Evolutionary conservation across 1,284 basidiomycete species (phyloP).

Genomic region (Marasmius oreades): DNA sequence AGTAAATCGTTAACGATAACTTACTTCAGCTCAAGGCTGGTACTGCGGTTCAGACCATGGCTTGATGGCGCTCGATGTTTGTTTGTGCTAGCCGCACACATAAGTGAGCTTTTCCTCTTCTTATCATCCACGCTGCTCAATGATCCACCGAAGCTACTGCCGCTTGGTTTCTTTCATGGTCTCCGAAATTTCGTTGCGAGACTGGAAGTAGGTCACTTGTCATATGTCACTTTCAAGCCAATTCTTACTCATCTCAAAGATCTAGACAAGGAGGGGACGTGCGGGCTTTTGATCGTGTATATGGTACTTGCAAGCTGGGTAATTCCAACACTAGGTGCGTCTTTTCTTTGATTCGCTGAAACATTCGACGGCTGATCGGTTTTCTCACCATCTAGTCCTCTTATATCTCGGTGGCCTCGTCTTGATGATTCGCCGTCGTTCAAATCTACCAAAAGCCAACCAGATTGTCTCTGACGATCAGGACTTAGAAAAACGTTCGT

Average conservation of each 20-base stretch:
- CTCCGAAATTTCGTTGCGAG: background rate
- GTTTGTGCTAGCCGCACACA: background rate
- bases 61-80: background rate
- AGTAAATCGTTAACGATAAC: background rate
- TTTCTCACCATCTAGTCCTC: background rate
- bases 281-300: background rate
- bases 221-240: too few relatives aligned
- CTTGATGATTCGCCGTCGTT: background rate
- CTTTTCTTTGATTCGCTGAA: background rate
- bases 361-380: background rate
- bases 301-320: conserved; percentile 1
- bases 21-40: background rate
- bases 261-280: background rate
- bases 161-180: background rate
- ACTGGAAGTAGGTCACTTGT: background rate
- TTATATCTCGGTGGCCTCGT: background rate
- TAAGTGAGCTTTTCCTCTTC: background rate
- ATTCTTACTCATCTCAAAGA: background rate
- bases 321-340: background rate
- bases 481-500: background rate
- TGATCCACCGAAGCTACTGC: background rate
- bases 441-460: background rate
- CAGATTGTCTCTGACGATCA: background rate
- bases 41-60: background rate
- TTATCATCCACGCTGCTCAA: background rate